These are phyloP conservation scores for Digitaria exilis DNA, from an alignment of 202 grass and related monocot genomes.

Conservation along the genomic window DNA sequence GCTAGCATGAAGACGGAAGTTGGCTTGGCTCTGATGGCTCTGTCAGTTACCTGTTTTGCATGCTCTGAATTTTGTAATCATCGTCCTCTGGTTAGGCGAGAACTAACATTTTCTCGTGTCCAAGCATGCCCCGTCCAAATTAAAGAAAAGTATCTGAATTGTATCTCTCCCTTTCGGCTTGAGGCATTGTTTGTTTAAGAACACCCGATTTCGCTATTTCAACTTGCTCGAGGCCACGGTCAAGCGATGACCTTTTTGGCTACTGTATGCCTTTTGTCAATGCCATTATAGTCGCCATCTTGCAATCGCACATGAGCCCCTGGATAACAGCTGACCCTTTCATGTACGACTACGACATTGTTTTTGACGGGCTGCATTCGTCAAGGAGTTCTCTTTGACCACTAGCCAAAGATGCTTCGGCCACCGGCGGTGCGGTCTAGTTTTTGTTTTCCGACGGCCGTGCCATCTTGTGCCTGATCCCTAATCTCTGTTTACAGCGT, in stretches of 20 bases:
- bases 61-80: background rate
- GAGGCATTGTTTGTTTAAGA: background rate
- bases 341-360: background rate
- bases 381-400: background rate
- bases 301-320: background rate
- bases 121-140: background rate
- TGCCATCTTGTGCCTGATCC: background rate
- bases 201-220: background rate
- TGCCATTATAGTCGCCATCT: background rate
- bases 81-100: background rate
- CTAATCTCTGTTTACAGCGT: background rate
- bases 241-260: background rate
- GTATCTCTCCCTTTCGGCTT: background rate
- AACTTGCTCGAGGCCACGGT: background rate
- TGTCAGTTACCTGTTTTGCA: background rate
- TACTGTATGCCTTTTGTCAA: background rate
- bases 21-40: background rate
- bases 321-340: constrained; percentile 24
- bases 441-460: background rate
- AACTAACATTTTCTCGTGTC: background rate
- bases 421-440: background rate
- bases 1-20: background rate
- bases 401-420: background rate
- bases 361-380: constrained; percentile 22
- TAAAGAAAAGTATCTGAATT: background rate